Base-by-base conservation (phyloP, 148 eudicot species). In the Euryodendron excelsum region DNA sequence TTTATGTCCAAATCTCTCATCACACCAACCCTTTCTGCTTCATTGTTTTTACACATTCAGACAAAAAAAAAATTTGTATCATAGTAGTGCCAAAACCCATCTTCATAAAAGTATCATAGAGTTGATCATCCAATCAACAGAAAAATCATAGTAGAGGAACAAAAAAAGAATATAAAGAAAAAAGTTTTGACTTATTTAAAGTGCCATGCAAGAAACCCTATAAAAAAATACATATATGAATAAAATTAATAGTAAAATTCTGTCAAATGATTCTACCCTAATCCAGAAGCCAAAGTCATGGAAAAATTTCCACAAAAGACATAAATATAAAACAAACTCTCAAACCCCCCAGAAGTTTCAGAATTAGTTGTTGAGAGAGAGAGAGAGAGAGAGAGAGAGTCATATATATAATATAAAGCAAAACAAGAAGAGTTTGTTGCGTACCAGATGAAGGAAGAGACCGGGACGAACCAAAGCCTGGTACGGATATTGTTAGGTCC, bases 401-500 rank as follows among this genome's bases (percentile, higher is more conserved):
- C 8, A 39, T 39, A 39, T 1, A 39, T 39, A 39, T 41, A 41
- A 41, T 41, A 41, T 5, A 41, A 41, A 41, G 45, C 4, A 41
- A 41, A 41, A 41, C 45, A 41, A 41, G 45, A 5, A 41, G 45
- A 41, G 5, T 28, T 6, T 33, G 58, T 50, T 25, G 39, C 27
- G 20, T 58, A 86, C 84, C 82, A 28, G 82, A 84, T 31, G 81
- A 72, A 33, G 55, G 71, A 77, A 52, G 27, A 27, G 78, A 41
- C 7, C 9, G 58, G 60, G 74, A 78, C 12, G 74, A 58, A 59
- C 73, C 48, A 25, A 39, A 76, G 73, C 82, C 84, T 2, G 87
- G 82, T 28, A 84, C 62, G 53, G 87, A 82, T 44, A 87, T 87
- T 73, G 84, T 77, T 45, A 87, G 73, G 34, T 84, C 85, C 67